Evolutionary conservation across 2,329 filamentous ascomycete species (phyloP).

Genomic region (Colletotrichum melonis): DNA sequence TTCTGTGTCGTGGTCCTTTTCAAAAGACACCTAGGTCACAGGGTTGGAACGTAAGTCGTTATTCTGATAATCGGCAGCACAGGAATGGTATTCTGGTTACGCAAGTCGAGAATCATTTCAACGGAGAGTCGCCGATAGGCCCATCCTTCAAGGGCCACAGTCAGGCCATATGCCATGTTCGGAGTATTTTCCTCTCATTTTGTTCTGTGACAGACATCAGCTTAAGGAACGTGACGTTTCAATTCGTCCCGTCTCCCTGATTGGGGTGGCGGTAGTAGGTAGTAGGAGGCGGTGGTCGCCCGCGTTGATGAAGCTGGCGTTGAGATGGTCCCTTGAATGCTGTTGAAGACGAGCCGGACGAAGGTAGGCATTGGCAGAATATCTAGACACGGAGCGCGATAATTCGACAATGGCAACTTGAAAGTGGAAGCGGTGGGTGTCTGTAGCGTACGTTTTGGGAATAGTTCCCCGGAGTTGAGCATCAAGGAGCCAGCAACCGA

Average conservation of each 20-base stretch:
- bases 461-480: background rate
- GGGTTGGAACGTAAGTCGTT: background rate
- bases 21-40: background rate
- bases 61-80: background rate
- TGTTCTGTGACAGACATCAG: conserved; percentile 23
- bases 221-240: conserved; percentile 26
- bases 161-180: background rate
- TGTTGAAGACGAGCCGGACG: background rate
- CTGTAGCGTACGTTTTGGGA: background rate
- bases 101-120: background rate
- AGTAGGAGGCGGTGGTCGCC: background rate
- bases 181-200: conserved; percentile 25
- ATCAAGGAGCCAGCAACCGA: background rate
- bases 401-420: background rate
- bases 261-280: background rate
- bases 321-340: background rate
- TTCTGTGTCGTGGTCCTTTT: background rate
- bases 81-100: background rate
- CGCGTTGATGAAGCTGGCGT: background rate
- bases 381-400: background rate
- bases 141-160: background rate
- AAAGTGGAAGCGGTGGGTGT: background rate
- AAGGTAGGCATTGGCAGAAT: background rate
- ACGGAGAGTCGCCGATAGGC: conserved; percentile 2
- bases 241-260: conserved; percentile 22